Evolutionary conservation across 1,284 basidiomycete genomes (phyloP).

Genomic region (Violaceomyces palustris): DNA sequence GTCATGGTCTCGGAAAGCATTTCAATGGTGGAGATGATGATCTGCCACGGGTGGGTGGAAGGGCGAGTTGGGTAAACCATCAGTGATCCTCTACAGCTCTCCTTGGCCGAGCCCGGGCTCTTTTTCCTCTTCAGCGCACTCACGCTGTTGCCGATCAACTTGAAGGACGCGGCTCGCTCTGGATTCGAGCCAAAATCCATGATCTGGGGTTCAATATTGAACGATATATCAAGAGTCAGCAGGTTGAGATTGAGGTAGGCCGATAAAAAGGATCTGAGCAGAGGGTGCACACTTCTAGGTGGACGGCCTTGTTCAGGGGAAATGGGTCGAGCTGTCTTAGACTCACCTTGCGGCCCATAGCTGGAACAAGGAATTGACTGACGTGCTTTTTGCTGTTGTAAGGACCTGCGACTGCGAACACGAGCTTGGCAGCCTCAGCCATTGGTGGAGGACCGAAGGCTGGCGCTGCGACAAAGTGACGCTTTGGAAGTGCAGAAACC

Average conservation of each 20-base stretch:
- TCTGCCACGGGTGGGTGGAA: conserved; percentile 4
- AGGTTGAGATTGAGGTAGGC: too few relatives aligned
- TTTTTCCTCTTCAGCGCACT: too few relatives aligned
- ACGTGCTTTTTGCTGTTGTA: conserved; percentile 77
- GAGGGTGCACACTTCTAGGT: too few relatives aligned
- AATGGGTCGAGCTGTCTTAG: background rate
- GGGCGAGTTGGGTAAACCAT: too few relatives aligned
- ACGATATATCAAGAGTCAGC: too few relatives aligned
- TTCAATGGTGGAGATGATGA: conserved; percentile 59
- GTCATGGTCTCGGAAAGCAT: conserved; percentile 76
- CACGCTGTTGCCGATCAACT: conserved; percentile 60
- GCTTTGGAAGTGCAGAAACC: conserved; percentile 62
- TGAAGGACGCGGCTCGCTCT: conserved; percentile 68
- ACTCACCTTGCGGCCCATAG: conserved; percentile 66
- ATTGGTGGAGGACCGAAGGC: conserved; percentile 62
- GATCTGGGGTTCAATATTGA: conserved; percentile 57
- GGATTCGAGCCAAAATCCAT: conserved; percentile 64
- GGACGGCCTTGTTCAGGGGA: too few relatives aligned
- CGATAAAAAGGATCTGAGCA: too few relatives aligned
- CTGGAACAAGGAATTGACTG: conserved; percentile 66
- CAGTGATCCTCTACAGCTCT: too few relatives aligned
- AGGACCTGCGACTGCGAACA: conserved; percentile 76
- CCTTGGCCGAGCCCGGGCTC: too few relatives aligned
- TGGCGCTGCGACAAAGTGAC: conserved; percentile 70
- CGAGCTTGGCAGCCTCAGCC: conserved; percentile 66